Percentiles rank a stretch among this genome's conserved stretches.
These are phyloP conservation scores for Euphorbia neoarborescens DNA, from an alignment of 441 rosid species.

Conservation along the genomic window DNA sequence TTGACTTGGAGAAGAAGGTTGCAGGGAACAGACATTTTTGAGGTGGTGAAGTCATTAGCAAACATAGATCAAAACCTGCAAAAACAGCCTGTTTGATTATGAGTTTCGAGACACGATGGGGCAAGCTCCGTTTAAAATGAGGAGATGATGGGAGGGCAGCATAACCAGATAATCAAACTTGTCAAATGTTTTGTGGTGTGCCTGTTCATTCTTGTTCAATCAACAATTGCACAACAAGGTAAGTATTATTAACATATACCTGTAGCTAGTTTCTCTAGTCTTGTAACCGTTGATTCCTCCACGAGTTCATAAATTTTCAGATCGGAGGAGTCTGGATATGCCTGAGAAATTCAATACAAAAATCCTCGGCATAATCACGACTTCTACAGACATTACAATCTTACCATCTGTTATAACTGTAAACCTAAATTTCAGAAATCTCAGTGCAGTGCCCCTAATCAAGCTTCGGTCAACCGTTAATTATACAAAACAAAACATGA, in stretches of 20 bases:
- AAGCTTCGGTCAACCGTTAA: slow-evolving; percentile 8
- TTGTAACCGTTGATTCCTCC: neutral
- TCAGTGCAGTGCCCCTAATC: neutral
- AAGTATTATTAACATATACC: slow-evolving; percentile 14
- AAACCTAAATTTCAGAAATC: neutral
- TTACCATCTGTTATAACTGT: neutral
- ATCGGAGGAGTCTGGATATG: slow-evolving; percentile 10
- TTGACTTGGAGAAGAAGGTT: neutral
- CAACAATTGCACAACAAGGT: slow-evolving; percentile 43
- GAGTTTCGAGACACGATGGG: slow-evolving; percentile 36
- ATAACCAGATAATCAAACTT: slow-evolving; percentile 24
- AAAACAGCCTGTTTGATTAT: slow-evolving; percentile 22
- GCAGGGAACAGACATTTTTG: neutral
- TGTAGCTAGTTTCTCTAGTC: neutral
- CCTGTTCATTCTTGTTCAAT: slow-evolving; percentile 30
- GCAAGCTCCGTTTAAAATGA: slow-evolving; percentile 34
- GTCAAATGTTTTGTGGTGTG: slow-evolving; percentile 23
- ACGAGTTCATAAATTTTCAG: neutral
- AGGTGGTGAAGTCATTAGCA: neutral
- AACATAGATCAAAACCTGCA: neutral
- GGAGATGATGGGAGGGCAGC: slow-evolving; percentile 44
- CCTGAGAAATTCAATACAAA: neutral
- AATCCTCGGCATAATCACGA: neutral
- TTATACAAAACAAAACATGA: neutral
- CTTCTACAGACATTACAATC: neutral